A percentile compares a stretch with the other conserved stretches of the same genome.
phyloP scores from a whole-genome alignment of 2,329 filamentous ascomycete genomes.

The Penicillium sp. region DNA sequence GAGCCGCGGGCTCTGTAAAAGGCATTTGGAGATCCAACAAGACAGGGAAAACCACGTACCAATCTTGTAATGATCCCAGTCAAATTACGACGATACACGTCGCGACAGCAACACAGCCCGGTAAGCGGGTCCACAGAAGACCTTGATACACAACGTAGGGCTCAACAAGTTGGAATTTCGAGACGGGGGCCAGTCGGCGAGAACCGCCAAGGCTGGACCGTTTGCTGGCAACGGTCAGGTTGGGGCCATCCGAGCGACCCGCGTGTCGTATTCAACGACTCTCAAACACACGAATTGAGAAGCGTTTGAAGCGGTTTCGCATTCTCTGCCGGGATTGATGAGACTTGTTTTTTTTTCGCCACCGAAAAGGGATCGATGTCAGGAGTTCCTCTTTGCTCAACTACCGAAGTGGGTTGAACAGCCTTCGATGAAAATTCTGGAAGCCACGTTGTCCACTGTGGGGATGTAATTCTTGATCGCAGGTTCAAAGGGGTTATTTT shows the following conservation, averaged over 20 bases:
- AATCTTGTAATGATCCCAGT: not conserved
- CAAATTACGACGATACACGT: slow-evolving; percentile 1
- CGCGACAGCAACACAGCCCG: slow-evolving; percentile 2
- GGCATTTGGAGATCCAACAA: not conserved
- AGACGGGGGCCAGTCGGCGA: not conserved
- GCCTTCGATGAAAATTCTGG: slow-evolving; percentile 33
- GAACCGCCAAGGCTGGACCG: slow-evolving; percentile 3
- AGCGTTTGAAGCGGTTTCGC: not conserved
- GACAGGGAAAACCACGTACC: not conserved
- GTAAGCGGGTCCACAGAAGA: slow-evolving; percentile 1
- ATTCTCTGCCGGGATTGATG: not conserved
- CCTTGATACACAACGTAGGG: not conserved
- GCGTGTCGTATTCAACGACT: not conserved
- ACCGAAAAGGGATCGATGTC: too few species aligned
- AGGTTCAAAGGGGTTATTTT: slow-evolving; percentile 24
- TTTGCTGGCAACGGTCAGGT: not conserved
- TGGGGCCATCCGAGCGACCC: not conserved
- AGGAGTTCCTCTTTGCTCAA: not conserved
- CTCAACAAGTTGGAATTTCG: not conserved
- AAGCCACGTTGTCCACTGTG: slow-evolving; percentile 26
- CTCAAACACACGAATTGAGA: not conserved
- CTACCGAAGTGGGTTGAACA: slow-evolving; percentile 2
- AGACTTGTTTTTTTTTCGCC: not conserved
- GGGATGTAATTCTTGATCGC: not conserved
- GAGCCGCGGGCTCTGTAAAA: not conserved